Evolutionary conservation across 2,329 filamentous ascomycete genomes (phyloP).

Genomic region (Colletotrichum neosansevieriae): DNA sequence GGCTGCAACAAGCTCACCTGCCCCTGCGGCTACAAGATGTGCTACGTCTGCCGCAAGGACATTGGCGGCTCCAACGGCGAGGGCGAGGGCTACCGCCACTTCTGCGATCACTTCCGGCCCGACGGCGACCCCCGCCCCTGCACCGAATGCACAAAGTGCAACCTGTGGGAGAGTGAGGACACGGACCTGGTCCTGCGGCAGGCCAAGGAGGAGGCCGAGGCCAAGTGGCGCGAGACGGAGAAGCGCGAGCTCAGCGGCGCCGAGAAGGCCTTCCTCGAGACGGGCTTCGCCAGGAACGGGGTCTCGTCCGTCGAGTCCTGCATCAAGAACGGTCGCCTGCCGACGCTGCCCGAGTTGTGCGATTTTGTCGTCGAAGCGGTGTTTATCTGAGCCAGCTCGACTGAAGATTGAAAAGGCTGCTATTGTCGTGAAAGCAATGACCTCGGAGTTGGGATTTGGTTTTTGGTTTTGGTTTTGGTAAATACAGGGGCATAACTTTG

Average conservation of each 20-base stretch:
- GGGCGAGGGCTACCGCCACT: slow-evolving; percentile 87
- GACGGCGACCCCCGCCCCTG: slow-evolving; percentile 80
- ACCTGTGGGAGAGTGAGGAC: slow-evolving; percentile 82
- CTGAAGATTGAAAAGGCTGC: neutral
- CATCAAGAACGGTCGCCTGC: slow-evolving; percentile 50
- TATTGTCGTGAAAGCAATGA: too few species aligned
- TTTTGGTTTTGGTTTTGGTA: neutral
- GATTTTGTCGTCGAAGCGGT: slow-evolving; percentile 60
- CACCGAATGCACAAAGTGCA: slow-evolving; percentile 82
- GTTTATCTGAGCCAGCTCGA: slow-evolving; percentile 49
- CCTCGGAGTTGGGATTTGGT: too few species aligned
- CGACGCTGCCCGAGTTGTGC: slow-evolving; percentile 57
- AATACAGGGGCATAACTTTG: neutral
- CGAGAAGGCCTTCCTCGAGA: slow-evolving; percentile 69
- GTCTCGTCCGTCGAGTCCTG: slow-evolving; percentile 49
- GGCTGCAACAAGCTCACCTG: slow-evolving; percentile 99
- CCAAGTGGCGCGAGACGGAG: slow-evolving; percentile 76
- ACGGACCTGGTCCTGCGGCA: slow-evolving; percentile 74
- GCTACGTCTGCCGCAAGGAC: slow-evolving; percentile 91
- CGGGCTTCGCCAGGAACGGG: slow-evolving; percentile 54
- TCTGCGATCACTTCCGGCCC: slow-evolving; percentile 94
- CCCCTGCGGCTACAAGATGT: slow-evolving; percentile 97
- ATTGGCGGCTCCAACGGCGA: slow-evolving; percentile 60
- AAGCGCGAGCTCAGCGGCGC: slow-evolving; percentile 66
- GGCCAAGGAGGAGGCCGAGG: slow-evolving; percentile 79